Evolutionary conservation across 2,329 filamentous ascomycete species (phyloP).

Genomic region (Hymenoscyphus albidus): DNA sequence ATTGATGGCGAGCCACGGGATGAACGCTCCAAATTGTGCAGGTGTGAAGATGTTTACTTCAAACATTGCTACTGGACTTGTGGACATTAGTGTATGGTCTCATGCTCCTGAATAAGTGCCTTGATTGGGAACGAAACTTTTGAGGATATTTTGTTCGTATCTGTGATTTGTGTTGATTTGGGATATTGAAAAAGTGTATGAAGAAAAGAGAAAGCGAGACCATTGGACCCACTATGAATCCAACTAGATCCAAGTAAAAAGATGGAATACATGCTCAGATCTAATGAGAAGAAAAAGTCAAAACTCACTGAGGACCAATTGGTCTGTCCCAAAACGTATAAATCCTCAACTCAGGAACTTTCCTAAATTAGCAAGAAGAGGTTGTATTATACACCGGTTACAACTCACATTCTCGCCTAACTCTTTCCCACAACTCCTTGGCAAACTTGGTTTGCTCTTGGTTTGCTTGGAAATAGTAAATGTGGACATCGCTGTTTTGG

Average conservation of each 20-base stretch:
- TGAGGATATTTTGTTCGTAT: background rate
- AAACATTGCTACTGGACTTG: conserved; percentile 72
- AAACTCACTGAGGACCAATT: conserved; percentile 64
- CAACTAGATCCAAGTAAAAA: background rate
- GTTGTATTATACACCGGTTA: background rate
- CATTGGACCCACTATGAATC: background rate
- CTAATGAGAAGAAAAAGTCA: background rate
- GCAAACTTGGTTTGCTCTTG: conserved; percentile 63
- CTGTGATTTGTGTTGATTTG: background rate
- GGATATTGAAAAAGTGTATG: background rate
- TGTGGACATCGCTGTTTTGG: conserved; percentile 66
- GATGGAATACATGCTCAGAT: too few relatives aligned
- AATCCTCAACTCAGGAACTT: conserved; percentile 80
- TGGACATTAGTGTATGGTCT: background rate
- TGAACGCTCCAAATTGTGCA: conserved; percentile 82
- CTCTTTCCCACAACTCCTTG: conserved; percentile 69
- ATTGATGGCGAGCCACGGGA: conserved; percentile 80
- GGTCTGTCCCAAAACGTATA: conserved; percentile 75
- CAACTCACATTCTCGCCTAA: conserved; percentile 69
- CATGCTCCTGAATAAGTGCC: background rate
- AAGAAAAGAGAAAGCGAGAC: background rate
- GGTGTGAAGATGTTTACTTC: conserved; percentile 87
- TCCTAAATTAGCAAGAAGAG: background rate
- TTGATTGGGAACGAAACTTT: background rate
- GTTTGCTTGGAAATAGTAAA: conserved; percentile 72